phyloP scores from a whole-genome alignment of 352 stramenopile genomes.

The Phytophthora cajani region DNA sequence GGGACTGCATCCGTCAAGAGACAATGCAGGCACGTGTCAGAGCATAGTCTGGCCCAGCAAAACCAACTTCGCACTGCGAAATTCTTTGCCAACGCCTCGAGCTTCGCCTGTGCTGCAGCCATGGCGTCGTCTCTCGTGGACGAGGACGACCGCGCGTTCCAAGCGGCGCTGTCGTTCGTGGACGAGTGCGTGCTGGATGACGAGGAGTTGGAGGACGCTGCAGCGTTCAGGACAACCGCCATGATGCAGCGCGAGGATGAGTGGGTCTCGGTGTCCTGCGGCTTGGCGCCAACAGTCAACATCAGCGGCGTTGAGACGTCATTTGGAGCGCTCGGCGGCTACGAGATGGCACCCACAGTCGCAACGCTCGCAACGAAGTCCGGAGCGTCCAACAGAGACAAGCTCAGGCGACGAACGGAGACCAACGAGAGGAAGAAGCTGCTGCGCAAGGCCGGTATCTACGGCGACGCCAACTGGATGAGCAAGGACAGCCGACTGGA shows the following conservation, averaged over 20 bases:
- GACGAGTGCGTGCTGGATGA: slow-evolving; percentile 36
- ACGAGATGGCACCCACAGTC: slow-evolving; percentile 5
- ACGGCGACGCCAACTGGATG: slow-evolving; percentile 37
- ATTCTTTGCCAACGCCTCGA: neutral
- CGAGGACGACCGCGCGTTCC: slow-evolving; percentile 30
- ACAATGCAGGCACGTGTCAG: slow-evolving; percentile 20
- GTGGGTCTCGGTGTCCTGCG: slow-evolving; percentile 14
- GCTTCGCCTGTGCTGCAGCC: neutral
- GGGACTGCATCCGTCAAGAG: neutral
- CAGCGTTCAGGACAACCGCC: slow-evolving; percentile 8
- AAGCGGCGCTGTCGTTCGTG: slow-evolving; percentile 35
- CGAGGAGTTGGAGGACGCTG: slow-evolving; percentile 27
- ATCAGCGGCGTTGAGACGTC: slow-evolving; percentile 18
- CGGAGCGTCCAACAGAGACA: slow-evolving; percentile 12
- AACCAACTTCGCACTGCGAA: neutral
- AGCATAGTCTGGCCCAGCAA: slow-evolving; percentile 9
- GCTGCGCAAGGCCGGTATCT: slow-evolving; percentile 42
- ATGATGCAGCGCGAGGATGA: slow-evolving; percentile 25
- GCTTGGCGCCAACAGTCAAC: slow-evolving; percentile 12
- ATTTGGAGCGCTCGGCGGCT: slow-evolving; percentile 15
- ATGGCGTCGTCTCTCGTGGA: slow-evolving; percentile 26
- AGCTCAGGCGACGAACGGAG: slow-evolving; percentile 23
- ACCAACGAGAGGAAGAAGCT: slow-evolving; percentile 48
- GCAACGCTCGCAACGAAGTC: slow-evolving; percentile 5
- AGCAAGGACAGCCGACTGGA: slow-evolving; percentile 61